Conservation (phyloP, 202 grass and related monocot genomes). For the Musa balbisiana region DNA sequence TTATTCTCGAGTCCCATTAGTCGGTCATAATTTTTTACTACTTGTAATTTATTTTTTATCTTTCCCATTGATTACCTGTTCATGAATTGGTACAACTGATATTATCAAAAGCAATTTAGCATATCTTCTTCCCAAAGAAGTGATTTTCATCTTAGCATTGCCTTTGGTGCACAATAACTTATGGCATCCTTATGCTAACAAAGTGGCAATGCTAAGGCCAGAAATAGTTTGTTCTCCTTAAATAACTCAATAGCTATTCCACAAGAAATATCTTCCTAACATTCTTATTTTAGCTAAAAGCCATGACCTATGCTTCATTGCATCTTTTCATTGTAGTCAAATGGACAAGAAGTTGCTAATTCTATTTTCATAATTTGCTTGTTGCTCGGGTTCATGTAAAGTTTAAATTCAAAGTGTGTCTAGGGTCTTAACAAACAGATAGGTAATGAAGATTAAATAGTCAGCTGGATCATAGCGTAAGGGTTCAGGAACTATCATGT, state of each 20-base stretch:
- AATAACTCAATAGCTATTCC: background rate
- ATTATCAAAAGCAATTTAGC: background rate
- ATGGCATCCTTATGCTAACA: background rate
- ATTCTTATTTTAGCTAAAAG: background rate
- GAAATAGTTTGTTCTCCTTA: background rate
- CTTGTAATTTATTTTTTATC: background rate
- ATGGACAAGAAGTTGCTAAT: too few relatives aligned
- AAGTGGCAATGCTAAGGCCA: background rate
- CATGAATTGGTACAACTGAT: background rate
- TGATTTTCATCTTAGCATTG: background rate
- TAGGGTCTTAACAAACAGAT: too few relatives aligned
- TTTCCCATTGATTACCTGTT: background rate
- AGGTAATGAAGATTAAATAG: too few relatives aligned
- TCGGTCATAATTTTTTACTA: background rate
- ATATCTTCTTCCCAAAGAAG: background rate
- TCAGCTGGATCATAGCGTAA: too few relatives aligned
- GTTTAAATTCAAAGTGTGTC: too few relatives aligned
- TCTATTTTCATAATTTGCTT: too few relatives aligned
- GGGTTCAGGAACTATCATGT: too few relatives aligned
- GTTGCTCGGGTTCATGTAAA: too few relatives aligned
- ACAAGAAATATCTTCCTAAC: background rate
- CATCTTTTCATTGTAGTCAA: background rate
- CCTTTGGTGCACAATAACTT: background rate
- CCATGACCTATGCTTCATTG: background rate
- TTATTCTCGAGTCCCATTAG: background rate